These are phyloP conservation scores for Xylaria digitata DNA, from an alignment of 2,329 filamentous ascomycete species.

Conservation along the genomic window DNA sequence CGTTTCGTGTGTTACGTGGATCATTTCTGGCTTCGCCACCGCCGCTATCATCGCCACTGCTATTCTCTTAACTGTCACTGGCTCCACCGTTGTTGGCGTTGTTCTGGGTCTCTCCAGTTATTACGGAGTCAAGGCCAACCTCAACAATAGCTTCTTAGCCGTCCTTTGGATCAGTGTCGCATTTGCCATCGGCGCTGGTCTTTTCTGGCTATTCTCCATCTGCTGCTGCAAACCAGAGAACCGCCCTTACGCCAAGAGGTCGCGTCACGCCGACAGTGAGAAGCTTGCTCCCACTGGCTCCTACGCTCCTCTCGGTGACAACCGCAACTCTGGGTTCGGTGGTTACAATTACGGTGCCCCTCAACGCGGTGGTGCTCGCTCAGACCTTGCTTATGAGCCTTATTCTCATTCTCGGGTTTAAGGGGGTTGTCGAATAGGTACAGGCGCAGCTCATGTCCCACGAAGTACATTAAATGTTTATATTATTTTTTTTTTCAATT, in stretches of 20 bases:
- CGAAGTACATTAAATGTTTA: conserved; percentile 24
- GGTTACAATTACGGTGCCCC: conserved; percentile 54
- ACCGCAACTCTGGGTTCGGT: conserved; percentile 50
- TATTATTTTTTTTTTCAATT: conserved; percentile 27
- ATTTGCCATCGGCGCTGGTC: conserved; percentile 77
- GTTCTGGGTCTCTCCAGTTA: conserved; percentile 74
- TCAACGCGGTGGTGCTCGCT: conserved; percentile 56
- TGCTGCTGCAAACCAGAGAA: conserved; percentile 86
- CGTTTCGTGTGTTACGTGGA: conserved; percentile 83
- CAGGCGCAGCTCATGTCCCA: conserved; percentile 16
- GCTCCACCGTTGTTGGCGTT: conserved; percentile 74
- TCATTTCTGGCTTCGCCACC: conserved; percentile 74
- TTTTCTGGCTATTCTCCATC: conserved; percentile 92
- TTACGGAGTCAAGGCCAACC: conserved; percentile 74
- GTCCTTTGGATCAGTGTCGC: conserved; percentile 83
- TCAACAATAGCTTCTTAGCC: conserved; percentile 77
- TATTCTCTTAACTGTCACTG: conserved; percentile 78
- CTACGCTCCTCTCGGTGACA: conserved; percentile 60
- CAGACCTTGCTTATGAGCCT: conserved; percentile 71
- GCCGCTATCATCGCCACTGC: conserved; percentile 70
- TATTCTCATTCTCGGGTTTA: conserved; percentile 67
- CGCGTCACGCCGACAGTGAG: conserved; percentile 57
- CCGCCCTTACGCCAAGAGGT: conserved; percentile 48
- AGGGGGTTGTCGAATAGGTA: conserved; percentile 34
- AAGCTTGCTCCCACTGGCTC: conserved; percentile 60